Percentiles rank a stretch among this genome's conserved stretches.
Evolutionary conservation across 305 asterid species (phyloP).

Genomic region (Fraxinus greggii): DNA sequence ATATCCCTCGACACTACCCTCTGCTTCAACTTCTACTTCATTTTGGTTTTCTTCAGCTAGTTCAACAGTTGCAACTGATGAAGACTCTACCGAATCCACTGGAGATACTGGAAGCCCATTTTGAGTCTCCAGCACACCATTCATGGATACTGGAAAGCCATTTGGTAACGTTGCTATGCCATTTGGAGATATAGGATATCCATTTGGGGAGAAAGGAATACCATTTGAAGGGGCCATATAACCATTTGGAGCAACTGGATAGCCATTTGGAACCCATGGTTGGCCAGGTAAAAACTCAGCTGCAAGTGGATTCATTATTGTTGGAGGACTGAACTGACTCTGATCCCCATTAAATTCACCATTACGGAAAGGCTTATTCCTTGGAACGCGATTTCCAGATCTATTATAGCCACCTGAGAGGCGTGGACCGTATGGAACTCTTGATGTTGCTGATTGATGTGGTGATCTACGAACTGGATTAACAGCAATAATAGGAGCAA

Average conservation of each 20-base stretch:
- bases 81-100: slow-evolving; percentile 41
- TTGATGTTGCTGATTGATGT: slow-evolving; percentile 79
- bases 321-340: slow-evolving; percentile 49
- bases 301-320: slow-evolving; percentile 86
- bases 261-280: slow-evolving; percentile 77
- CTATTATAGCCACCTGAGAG: slow-evolving; percentile 77
- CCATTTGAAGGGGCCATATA: slow-evolving; percentile 54
- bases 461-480: slow-evolving; percentile 77
- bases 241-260: slow-evolving; percentile 63
- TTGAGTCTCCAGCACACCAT: slow-evolving; percentile 32
- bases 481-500: slow-evolving; percentile 59
- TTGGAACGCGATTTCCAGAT: slow-evolving; percentile 62
- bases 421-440: slow-evolving; percentile 94
- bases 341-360: slow-evolving; percentile 62
- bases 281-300: slow-evolving; percentile 76
- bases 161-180: slow-evolving; percentile 38
- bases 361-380: slow-evolving; percentile 65
- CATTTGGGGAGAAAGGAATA: slow-evolving; percentile 42
- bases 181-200: slow-evolving; percentile 39
- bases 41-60: slow-evolving; percentile 33
- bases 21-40: slow-evolving; percentile 21
- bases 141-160: slow-evolving; percentile 28
- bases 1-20: slow-evolving; percentile 32
- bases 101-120: slow-evolving; percentile 36
- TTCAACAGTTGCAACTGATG: slow-evolving; percentile 39